Evolutionary conservation across 345 rosid species (phyloP).

Genomic region (Salix suchowensis): DNA sequence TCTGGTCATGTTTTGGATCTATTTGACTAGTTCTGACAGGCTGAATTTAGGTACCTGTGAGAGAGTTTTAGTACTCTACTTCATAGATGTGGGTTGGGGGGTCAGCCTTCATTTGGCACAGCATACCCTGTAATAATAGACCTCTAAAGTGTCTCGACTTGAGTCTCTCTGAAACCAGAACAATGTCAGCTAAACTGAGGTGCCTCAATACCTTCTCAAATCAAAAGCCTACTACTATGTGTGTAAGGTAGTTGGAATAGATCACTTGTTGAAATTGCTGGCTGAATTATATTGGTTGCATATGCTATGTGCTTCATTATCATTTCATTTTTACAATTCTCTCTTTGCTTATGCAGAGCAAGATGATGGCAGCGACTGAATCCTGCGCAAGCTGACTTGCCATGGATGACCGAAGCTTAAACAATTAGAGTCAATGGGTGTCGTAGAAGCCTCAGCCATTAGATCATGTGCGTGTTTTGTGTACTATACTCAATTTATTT

Average conservation of each 20-base stretch:
- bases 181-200: background rate
- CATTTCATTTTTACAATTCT: background rate
- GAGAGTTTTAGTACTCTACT: too few relatives aligned
- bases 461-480: constrained; percentile 5
- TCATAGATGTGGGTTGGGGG: too few relatives aligned
- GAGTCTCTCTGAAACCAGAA: background rate
- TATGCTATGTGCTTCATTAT: background rate
- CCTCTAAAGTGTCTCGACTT: background rate
- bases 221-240: background rate
- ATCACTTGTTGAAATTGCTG: background rate
- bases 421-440: constrained; percentile 4
- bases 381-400: constrained; percentile 12
- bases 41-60: background rate
- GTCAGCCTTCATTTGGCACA: too few relatives aligned
- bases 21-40: background rate
- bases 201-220: background rate
- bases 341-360: constrained; percentile 24
- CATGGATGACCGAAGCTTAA: background rate
- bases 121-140: too few relatives aligned
- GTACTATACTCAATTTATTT: background rate
- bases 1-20: too few relatives aligned
- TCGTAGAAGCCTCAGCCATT: constrained; percentile 2
- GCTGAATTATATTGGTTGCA: background rate
- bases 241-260: background rate
- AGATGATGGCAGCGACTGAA: constrained; percentile 33